These are phyloP conservation scores for Pseudocercospora fuligena DNA, from an alignment of 2,329 filamentous ascomycete species.

Conservation along the genomic window DNA sequence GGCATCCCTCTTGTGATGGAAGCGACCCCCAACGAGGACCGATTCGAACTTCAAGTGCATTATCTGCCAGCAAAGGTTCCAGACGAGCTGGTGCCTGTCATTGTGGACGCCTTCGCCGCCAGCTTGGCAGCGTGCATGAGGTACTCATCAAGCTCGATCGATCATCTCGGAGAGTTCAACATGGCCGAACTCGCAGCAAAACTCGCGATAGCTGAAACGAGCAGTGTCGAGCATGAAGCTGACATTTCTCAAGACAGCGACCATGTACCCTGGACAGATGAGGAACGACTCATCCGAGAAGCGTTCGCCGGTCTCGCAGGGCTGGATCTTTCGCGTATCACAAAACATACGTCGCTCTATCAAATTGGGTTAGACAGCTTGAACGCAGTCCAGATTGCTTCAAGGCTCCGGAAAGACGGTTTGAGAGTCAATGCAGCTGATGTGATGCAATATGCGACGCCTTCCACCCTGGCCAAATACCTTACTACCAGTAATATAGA, in stretches of 20 bases:
- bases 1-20: constrained; percentile 75
- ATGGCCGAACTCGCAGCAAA: constrained; percentile 21
- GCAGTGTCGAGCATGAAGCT: background rate
- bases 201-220: constrained; percentile 15
- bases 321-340: constrained; percentile 57
- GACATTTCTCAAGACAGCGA: background rate
- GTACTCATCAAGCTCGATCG: constrained; percentile 36
- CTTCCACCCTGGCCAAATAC: constrained; percentile 29
- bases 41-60: constrained; percentile 54
- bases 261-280: constrained; percentile 52
- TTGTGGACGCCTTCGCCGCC: constrained; percentile 39
- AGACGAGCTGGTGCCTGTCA: constrained; percentile 38
- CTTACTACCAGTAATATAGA: constrained; percentile 11
- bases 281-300: constrained; percentile 60
- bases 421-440: constrained; percentile 69
- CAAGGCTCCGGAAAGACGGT: constrained; percentile 65
- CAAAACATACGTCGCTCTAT: constrained; percentile 73
- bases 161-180: constrained; percentile 29
- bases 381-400: constrained; percentile 77
- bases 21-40: constrained; percentile 62
- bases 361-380: constrained; percentile 92
- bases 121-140: constrained; percentile 34
- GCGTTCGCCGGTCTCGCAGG: constrained; percentile 65
- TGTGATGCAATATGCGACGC: constrained; percentile 64
- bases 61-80: constrained; percentile 67